Percentiles rank a stretch among this genome's conserved stretches.
Evolutionary conservation across 805 yeast genomes (phyloP).

Genomic region (Candida taoyuanica): DNA sequence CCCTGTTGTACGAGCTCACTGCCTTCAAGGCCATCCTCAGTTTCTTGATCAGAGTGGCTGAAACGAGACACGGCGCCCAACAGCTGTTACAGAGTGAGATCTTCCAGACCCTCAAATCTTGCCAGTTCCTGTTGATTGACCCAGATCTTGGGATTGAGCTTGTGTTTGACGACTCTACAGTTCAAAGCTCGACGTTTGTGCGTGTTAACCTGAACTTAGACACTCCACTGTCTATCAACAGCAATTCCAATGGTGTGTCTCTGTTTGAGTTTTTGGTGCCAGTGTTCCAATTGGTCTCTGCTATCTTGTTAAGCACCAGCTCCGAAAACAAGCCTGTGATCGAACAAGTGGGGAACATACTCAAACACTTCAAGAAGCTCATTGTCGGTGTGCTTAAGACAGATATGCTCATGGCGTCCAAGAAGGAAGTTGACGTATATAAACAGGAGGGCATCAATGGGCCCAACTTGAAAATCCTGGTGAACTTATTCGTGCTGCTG

Average conservation of each 20-base stretch:
- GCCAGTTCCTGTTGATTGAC: conserved; percentile 58
- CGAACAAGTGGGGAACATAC: conserved; percentile 44
- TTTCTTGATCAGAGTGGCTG: conserved; percentile 69
- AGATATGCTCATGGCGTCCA: conserved; percentile 37
- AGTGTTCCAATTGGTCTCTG: conserved; percentile 63
- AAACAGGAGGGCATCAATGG: conserved; percentile 27
- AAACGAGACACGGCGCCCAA: conserved; percentile 71
- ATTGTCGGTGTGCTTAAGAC: conserved; percentile 60
- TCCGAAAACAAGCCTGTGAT: conserved; percentile 62
- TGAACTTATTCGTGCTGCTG: conserved; percentile 49
- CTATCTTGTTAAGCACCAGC: conserved; percentile 71
- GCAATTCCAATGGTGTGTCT: conserved; percentile 37
- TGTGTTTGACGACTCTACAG: conserved; percentile 34
- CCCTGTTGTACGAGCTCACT: conserved; percentile 67
- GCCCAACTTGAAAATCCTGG: conserved; percentile 46
- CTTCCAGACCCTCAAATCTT: conserved; percentile 54
- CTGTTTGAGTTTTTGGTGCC: conserved; percentile 68
- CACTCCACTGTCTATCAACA: conserved; percentile 40
- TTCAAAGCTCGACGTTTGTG: conserved; percentile 30
- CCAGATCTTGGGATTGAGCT: conserved; percentile 73
- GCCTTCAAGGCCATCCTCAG: conserved; percentile 69
- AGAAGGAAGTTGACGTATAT: conserved; percentile 24
- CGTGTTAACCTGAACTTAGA: conserved; percentile 48
- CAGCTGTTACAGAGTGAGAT: conserved; percentile 71
- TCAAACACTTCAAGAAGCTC: conserved; percentile 49